Percentiles rank a stretch among this genome's conserved stretches.
Conservation (phyloP, 129 eudicot genomes). For the Apium graveolens region DNA sequence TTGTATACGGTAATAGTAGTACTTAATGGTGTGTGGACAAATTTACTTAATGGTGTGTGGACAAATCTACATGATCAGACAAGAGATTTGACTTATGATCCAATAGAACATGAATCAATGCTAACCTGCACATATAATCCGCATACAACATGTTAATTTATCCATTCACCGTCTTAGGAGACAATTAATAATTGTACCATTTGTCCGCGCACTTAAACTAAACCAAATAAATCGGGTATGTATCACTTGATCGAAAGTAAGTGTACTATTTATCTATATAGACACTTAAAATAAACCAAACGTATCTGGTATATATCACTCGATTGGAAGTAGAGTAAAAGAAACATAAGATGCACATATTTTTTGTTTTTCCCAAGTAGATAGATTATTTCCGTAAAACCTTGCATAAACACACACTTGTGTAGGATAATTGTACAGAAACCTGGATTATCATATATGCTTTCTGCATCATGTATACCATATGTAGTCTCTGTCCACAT, state of each 20-base stretch:
- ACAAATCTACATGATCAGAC: conserved; percentile 6
- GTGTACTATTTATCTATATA: no score
- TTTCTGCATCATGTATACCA: neutral
- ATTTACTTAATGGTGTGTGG: neutral
- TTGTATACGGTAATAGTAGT: neutral
- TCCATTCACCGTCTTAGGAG: neutral
- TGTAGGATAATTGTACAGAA: neutral
- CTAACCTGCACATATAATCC: neutral
- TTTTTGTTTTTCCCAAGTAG: no score
- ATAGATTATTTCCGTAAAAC: no score
- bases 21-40: neutral
- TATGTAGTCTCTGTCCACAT: no score
- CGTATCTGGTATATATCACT: no score
- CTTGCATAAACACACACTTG: neutral
- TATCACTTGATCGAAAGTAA: no score
- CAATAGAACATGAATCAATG: neutral
- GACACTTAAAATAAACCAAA: no score
- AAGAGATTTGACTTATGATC: conserved; percentile 24
- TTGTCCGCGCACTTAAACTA: neutral
- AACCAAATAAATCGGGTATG: neutral
- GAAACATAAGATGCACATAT: neutral
- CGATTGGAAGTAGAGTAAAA: neutral
- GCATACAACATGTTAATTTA: neutral
- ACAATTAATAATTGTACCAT: neutral
- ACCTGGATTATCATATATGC: neutral